Conservation (phyloP, 257 asterid genomes). For the Solanum lycopersicoides region DNA sequence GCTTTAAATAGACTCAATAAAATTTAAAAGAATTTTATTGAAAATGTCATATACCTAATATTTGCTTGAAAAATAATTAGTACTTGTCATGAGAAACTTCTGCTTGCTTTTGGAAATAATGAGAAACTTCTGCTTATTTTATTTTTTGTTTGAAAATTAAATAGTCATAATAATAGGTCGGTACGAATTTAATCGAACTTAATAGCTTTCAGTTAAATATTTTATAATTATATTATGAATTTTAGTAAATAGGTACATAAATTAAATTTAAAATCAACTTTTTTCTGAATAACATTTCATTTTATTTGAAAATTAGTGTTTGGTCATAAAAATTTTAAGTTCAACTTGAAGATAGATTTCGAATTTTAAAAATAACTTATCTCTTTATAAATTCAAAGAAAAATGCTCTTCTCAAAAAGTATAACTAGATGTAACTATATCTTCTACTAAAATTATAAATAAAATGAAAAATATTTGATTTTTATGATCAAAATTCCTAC, state of each 20-base stretch:
- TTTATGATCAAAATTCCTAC: background rate
- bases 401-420: background rate
- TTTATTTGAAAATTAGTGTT: too few relatives aligned
- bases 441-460: too few relatives aligned
- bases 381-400: background rate
- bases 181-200: too few relatives aligned
- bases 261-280: too few relatives aligned
- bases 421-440: too few relatives aligned
- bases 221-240: too few relatives aligned
- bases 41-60: background rate
- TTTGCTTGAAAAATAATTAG: background rate
- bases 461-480: background rate
- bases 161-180: background rate
- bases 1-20: background rate
- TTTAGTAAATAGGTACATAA: too few relatives aligned
- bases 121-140: background rate
- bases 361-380: too few relatives aligned
- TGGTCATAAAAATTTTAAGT: too few relatives aligned
- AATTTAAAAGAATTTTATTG: background rate
- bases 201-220: background rate
- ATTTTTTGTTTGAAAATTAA: background rate
- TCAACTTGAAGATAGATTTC: too few relatives aligned
- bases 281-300: too few relatives aligned
- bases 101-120: background rate
- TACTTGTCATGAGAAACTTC: background rate